Evolutionary conservation across 2,329 filamentous ascomycete species (phyloP).

Genomic region (Venturiaceae sp.): DNA sequence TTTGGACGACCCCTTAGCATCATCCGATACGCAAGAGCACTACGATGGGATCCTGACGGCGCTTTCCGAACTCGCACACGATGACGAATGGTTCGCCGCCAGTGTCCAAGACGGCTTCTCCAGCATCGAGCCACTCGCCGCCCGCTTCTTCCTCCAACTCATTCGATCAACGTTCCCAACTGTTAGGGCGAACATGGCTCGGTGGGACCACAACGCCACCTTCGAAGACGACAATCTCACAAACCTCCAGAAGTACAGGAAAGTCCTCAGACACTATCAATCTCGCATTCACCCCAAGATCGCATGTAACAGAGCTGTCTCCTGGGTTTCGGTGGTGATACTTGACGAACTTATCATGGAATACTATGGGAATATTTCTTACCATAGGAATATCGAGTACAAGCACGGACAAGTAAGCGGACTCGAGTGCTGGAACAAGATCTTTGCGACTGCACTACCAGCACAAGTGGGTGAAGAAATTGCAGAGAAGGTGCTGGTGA

Average conservation of each 20-base stretch:
- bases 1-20: neutral
- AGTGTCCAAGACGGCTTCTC: neutral
- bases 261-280: too few species aligned
- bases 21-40: neutral
- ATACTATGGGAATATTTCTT: neutral
- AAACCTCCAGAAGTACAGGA: too few species aligned
- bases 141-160: neutral
- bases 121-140: neutral
- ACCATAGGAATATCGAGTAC: neutral
- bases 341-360: neutral
- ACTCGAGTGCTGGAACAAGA: neutral
- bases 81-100: neutral
- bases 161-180: too few species aligned
- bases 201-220: too few species aligned
- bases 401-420: neutral
- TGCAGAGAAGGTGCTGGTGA: neutral
- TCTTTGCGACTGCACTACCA: neutral
- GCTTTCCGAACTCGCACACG: neutral
- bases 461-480: neutral
- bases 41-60: neutral
- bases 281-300: neutral
- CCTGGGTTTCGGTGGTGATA: neutral
- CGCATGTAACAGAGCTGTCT: constrained; percentile 1
- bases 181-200: too few species aligned
- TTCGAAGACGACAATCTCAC: too few species aligned